Evolutionary conservation across 2,329 filamentous ascomycete genomes (phyloP).

Genomic region (Beauveria rudraprayagi): DNA sequence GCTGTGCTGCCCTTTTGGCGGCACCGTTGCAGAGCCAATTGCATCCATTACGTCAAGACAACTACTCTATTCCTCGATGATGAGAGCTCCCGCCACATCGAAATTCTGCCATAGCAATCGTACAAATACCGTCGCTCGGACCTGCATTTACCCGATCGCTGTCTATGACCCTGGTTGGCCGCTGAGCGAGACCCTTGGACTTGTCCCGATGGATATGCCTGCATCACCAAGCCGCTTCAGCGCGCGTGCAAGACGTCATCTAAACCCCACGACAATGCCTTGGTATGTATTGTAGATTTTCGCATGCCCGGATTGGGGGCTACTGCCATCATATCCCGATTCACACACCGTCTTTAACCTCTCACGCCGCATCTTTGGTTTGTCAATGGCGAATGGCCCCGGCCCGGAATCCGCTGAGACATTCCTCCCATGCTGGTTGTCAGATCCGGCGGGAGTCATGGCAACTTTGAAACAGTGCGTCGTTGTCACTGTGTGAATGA

Average conservation of each 20-base stretch:
- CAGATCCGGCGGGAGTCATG: background rate
- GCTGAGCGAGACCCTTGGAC: too few species aligned
- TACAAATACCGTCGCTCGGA: background rate
- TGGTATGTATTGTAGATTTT: too few species aligned
- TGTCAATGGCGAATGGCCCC: background rate
- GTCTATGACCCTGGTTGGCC: background rate
- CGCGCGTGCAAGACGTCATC: too few species aligned
- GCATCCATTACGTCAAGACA: slow-evolving; percentile 4
- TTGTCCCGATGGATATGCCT: too few species aligned
- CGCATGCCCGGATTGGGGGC: too few species aligned
- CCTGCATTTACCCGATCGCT: background rate
- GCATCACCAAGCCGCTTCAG: too few species aligned
- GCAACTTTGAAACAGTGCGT: background rate
- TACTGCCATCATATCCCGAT: too few species aligned
- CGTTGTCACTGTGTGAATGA: background rate
- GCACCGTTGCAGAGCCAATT: background rate
- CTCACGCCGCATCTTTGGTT: background rate
- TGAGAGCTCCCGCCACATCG: background rate
- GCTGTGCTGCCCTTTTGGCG: background rate
- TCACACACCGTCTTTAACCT: background rate
- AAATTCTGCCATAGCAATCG: background rate
- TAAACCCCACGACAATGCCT: too few species aligned
- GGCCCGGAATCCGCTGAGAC: background rate
- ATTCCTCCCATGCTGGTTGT: background rate
- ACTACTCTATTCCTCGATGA: background rate